These are phyloP conservation scores for Agrocybe praecox DNA, from an alignment of 768 basidiomycete species.

Conservation along the genomic window DNA sequence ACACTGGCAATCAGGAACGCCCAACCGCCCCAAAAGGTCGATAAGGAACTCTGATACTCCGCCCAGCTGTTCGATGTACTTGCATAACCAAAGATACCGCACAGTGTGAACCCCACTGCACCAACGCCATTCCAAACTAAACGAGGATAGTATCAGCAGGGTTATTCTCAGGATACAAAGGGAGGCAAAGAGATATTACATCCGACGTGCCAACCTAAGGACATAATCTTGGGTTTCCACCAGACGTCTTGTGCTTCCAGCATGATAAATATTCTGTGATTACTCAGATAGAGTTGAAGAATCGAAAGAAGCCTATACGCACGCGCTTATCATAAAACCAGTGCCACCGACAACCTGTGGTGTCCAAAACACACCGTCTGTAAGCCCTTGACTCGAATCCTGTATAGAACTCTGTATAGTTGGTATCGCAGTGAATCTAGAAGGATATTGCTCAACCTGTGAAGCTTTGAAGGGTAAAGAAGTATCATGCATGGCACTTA, in stretches of 20 bases:
- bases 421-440: conserved; percentile 39
- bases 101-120: conserved; percentile 57
- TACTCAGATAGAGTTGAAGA: not conserved
- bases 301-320: conserved; percentile 5
- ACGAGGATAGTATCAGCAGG: not conserved
- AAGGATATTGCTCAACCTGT: not conserved
- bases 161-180: not conserved
- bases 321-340: conserved; percentile 58
- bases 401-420: conserved; percentile 37
- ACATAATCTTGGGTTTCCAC: conserved; percentile 46
- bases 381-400: conserved; percentile 27
- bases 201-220: conserved; percentile 60
- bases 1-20: conserved; percentile 63
- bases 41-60: conserved; percentile 53
- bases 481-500: conserved; percentile 13
- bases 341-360: conserved; percentile 65
- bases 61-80: conserved; percentile 31
- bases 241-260: conserved; percentile 57
- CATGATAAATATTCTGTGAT: conserved; percentile 42
- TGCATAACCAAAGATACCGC: conserved; percentile 55
- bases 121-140: conserved; percentile 64
- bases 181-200: conserved; percentile 19
- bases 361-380: conserved; percentile 59
- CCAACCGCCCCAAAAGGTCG: conserved; percentile 64
- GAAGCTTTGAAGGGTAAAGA: not conserved